A percentile compares a stretch with the other conserved stretches of the same genome.
phyloP scores from a whole-genome alignment of 2,329 filamentous ascomycete genomes.

The Lomentospora prolificans region DNA sequence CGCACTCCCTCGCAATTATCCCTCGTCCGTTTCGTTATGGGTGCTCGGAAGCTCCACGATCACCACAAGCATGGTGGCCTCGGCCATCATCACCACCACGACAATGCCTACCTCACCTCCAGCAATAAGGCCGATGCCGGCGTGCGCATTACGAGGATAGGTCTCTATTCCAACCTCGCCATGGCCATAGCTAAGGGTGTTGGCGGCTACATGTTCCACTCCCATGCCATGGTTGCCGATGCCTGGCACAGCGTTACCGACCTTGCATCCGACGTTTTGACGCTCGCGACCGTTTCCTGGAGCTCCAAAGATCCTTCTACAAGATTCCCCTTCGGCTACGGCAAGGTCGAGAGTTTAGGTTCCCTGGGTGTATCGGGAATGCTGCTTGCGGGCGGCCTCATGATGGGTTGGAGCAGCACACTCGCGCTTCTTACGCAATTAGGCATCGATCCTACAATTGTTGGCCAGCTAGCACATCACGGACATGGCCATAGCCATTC shows the following conservation, averaged over 20 bases:
- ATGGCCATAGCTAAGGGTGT: slow-evolving; percentile 93
- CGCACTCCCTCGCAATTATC: background rate
- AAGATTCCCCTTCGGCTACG: slow-evolving; percentile 82
- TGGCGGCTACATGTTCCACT: slow-evolving; percentile 90
- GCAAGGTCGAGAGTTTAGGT: slow-evolving; percentile 94
- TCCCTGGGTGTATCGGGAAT: slow-evolving; percentile 89
- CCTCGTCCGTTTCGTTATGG: background rate
- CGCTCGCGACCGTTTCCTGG: slow-evolving; percentile 87
- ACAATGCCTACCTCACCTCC: slow-evolving; percentile 90
- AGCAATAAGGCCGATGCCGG: slow-evolving; percentile 64
- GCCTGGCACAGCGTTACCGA: slow-evolving; percentile 94
- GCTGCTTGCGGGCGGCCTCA: slow-evolving; percentile 76
- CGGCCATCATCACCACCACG: slow-evolving; percentile 60
- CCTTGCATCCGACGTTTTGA: slow-evolving; percentile 88
- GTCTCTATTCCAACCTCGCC: slow-evolving; percentile 68
- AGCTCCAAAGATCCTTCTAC: slow-evolving; percentile 77
- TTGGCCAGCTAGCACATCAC: slow-evolving; percentile 58
- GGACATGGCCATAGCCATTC: slow-evolving; percentile 53
- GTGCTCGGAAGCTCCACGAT: slow-evolving; percentile 1
- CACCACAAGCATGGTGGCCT: slow-evolving; percentile 37
- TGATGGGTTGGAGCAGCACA: slow-evolving; percentile 78
- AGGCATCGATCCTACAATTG: slow-evolving; percentile 36
- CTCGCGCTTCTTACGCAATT: slow-evolving; percentile 16
- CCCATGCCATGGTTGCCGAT: slow-evolving; percentile 84
- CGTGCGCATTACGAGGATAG: slow-evolving; percentile 49